Evolutionary conservation across 2,329 filamentous ascomycete species (phyloP).

Genomic region (Sporothrix globosa): DNA sequence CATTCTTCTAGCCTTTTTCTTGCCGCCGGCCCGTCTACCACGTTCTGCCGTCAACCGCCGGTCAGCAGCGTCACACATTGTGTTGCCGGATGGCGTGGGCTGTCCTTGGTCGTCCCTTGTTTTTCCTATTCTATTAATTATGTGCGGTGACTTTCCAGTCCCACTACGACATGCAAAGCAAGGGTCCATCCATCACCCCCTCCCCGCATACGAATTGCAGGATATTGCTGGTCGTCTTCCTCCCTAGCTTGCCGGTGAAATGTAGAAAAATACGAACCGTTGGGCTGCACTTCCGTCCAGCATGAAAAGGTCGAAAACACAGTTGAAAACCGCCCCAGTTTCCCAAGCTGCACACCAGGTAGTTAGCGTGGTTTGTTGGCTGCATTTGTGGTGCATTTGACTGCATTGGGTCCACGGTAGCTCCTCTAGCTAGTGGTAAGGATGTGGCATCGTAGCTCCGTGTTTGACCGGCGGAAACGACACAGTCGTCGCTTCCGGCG

Average conservation of each 20-base stretch:
- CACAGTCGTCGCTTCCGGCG: conserved; percentile 3
- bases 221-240: background rate
- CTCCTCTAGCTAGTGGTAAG: background rate
- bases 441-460: background rate
- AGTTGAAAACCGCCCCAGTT: conserved; percentile 17
- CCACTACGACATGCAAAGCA: conserved; percentile 6
- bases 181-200: conserved; percentile 19
- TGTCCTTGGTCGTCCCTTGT: background rate
- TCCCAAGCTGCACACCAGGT: background rate
- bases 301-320: background rate
- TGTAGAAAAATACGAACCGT: background rate
- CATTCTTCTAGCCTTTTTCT: background rate
- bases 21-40: conserved; percentile 5
- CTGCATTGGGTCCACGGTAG: conserved; percentile 18
- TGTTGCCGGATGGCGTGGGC: conserved; percentile 23
- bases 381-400: background rate
- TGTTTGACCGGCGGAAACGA: background rate
- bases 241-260: background rate
- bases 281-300: background rate
- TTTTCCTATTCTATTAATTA: background rate
- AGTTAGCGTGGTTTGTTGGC: conserved; percentile 9
- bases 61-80: conserved; percentile 26
- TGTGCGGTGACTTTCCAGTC: conserved; percentile 7
- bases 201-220: background rate
- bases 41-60: conserved; percentile 20